Evolutionary conservation across 345 rosid genomes (phyloP), one percentile per base, ranked within the genome.

Genomic region (Lepidium aucheri): DNA sequence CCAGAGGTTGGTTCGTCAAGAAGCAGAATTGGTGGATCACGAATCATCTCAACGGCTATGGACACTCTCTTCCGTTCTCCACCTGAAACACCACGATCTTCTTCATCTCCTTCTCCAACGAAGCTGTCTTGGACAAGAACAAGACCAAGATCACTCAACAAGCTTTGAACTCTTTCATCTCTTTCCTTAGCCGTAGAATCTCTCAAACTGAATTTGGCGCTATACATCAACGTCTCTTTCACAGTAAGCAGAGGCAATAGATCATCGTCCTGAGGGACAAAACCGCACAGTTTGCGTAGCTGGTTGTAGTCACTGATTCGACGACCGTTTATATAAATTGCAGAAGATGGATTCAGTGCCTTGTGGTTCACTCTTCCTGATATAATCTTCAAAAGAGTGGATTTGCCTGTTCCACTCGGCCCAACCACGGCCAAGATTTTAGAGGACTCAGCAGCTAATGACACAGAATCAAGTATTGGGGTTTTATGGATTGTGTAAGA

Each of bases 1-100:
- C 98, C 98, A 3, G 96, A 90, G 14, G 98, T 93, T 15, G 97
- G 96, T 68, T 93, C 98, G 45, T 93, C 97, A 10, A 93, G 81
- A 45, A 93, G 81, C 53, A 93, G 69, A 63, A 93, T 76, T 0
- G 87, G 76, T 3, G 98, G 96, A 53, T 87, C 88, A 13, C 87
- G 89, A 42, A 92, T 92, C 79, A 89, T 78, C 49, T 93, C 98
- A 13, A 88, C 84, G 9, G 91, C 98, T 35, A 93, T 85, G 0
- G 97, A 90, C 5, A 93, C 96, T 70, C 98, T 80, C 71, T 88
- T 81, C 44, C 96, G 35, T 52, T 93, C 94, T 33, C 97, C 97
- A 0, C 98, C 96, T 0, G 98, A 87, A 0, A 93, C 86, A 15
- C 97, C 97, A 42, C 94, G 69, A 12, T 80, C 79, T 63, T 86